phyloP scores from a whole-genome alignment of 164 flowering plant species.

The Piper longum region DNA sequence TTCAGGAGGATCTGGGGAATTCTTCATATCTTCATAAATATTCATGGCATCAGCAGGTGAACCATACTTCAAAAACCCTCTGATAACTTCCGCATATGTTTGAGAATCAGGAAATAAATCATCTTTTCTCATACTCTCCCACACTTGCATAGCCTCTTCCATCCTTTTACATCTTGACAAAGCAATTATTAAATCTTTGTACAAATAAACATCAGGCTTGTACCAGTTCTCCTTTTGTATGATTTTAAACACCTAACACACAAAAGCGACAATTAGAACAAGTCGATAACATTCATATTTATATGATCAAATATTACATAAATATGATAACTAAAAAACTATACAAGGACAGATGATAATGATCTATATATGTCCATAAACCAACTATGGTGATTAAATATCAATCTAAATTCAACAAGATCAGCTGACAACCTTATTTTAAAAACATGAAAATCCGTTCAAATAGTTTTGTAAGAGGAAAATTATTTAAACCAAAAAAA shows the following conservation, averaged over 20 bases:
- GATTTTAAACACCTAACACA: conserved; percentile 49
- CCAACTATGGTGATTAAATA: too few relatives aligned
- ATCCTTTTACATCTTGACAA: conserved; percentile 51
- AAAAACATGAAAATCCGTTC: too few relatives aligned
- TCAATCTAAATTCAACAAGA: too few relatives aligned
- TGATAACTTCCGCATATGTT: conserved; percentile 72
- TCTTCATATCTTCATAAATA: conserved; percentile 83
- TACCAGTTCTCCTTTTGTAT: conserved; percentile 83
- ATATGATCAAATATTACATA: neutral
- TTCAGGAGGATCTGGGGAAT: conserved; percentile 87
- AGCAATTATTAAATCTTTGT: conserved; percentile 71
- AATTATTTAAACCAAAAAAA: too few relatives aligned
- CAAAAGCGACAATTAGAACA: conserved; percentile 2
- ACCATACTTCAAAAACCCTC: conserved; percentile 70
- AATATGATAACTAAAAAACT: neutral
- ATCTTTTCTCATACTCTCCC: conserved; percentile 76
- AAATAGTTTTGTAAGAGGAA: too few relatives aligned
- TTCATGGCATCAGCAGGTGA: conserved; percentile 97
- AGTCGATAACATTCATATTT: neutral
- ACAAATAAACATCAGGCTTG: conserved; percentile 62
- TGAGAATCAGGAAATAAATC: conserved; percentile 72
- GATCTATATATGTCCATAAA: too few relatives aligned
- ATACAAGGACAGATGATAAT: neutral
- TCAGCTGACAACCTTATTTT: too few relatives aligned
- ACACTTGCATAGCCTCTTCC: conserved; percentile 77